These are phyloP conservation scores for Heliamphora exappendiculata DNA, from an alignment of 148 eudicot species.

Conservation along the genomic window DNA sequence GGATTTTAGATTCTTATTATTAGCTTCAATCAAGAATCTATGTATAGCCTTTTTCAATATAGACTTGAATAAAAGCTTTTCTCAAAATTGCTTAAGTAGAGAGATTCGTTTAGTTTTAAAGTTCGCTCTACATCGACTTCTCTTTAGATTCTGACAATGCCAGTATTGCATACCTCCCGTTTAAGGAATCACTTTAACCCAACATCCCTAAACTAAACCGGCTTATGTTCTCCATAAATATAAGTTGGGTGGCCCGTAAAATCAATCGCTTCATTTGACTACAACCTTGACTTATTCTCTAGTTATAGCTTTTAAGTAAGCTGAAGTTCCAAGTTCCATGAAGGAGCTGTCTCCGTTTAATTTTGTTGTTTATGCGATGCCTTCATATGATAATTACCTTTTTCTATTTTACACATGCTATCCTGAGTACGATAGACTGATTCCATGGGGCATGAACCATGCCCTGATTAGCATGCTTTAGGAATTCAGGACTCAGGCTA, in stretches of 20 bases:
- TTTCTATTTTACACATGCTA: neutral
- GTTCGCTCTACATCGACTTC: too few species aligned
- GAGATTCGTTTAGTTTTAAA: too few species aligned
- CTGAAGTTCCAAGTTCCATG: neutral
- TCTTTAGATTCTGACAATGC: neutral
- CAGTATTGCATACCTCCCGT: neutral
- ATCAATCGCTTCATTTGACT: neutral
- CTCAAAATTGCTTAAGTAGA: too few species aligned
- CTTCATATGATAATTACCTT: neutral
- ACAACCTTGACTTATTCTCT: neutral
- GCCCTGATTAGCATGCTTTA: neutral
- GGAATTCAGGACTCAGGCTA: neutral
- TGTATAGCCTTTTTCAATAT: too few species aligned
- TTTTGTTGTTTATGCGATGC: neutral
- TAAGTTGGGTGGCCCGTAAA: neutral
- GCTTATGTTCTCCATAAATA: neutral
- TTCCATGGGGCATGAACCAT: slow-evolving; percentile 1
- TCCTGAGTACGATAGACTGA: neutral
- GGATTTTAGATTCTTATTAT: too few species aligned
- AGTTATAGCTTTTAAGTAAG: neutral
- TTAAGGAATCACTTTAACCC: neutral
- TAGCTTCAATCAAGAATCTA: too few species aligned
- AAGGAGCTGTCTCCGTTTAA: neutral
- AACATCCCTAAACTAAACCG: neutral
- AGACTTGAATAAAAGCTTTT: too few species aligned